phyloP scores from a whole-genome alignment of 192 early-diverging fungal genomes.

The Rhizoclosmatium sp. region DNA sequence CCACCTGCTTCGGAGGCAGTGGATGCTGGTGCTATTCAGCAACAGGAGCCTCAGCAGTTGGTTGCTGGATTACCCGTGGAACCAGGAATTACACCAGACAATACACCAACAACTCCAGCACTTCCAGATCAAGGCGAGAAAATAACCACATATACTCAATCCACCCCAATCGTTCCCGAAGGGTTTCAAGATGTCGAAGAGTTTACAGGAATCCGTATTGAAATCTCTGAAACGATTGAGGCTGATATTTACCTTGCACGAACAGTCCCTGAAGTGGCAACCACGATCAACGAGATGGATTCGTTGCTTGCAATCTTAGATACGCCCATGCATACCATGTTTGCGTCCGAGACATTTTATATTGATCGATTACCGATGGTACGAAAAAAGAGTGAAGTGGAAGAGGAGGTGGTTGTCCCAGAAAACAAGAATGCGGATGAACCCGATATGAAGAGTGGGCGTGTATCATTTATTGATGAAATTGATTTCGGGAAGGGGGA shows the following conservation, averaged over 20 bases:
- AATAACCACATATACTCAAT: not conserved
- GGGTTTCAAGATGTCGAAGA: constrained; percentile 1
- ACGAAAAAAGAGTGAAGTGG: too few relatives aligned
- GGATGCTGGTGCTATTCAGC: not conserved
- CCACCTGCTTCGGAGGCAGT: not conserved
- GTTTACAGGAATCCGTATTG: constrained; percentile 29
- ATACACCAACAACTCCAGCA: not conserved
- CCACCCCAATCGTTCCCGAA: not conserved
- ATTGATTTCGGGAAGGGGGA: constrained; percentile 30
- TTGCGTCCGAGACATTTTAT: constrained; percentile 9
- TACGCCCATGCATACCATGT: constrained; percentile 16
- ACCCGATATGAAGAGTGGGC: not conserved
- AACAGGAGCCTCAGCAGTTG: not conserved
- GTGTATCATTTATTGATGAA: not conserved
- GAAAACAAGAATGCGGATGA: not conserved
- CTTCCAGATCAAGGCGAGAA: not conserved
- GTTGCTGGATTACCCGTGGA: not conserved
- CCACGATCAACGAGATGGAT: constrained; percentile 15
- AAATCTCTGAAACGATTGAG: constrained; percentile 24
- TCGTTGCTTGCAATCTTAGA: constrained; percentile 22
- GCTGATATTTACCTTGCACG: constrained; percentile 24
- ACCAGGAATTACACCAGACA: not conserved
- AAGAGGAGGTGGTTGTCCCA: constrained; percentile 8
- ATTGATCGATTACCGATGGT: constrained; percentile 25
- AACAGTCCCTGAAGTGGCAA: not conserved